Evolutionary conservation across 2,329 filamentous ascomycete species (phyloP), one percentile per base, ranked within the genome.

Genomic region (Trichoderma semiorbis): DNA sequence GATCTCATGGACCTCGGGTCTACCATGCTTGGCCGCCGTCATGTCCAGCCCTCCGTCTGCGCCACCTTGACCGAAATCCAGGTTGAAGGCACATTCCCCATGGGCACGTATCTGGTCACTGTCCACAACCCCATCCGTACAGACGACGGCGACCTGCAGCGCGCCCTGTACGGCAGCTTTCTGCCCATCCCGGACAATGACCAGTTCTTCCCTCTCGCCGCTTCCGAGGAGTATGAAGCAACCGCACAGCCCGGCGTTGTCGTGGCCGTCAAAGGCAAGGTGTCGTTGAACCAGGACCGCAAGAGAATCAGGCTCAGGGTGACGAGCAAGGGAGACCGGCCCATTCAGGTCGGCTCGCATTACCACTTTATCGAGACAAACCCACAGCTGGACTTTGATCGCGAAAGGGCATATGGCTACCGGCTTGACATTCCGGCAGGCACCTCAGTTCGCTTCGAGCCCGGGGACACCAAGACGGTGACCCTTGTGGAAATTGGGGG

Each of bases 361-460:
- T 98, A 97, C 81, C 95, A 98, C 82, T 97, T 98, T 80, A 90
- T 97, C 78, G 95, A 98, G 84, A 92, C 91, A n/a, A 98, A 98
- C 81, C 93, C 94, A 0, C 89, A 93, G 80, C 87, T 98, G 65
- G 89, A 93, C 73, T 98, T 98, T 80, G 95, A 98, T 82, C 93
- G 95, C 30, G 84, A 89, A 64, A 89, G 89, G 75, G 89, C 94
- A 1, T 96, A 96, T 78, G 95, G 95, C 7, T 97, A 89, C 82
- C 89, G 94, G 12, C 87, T 98, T 16, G 95, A 98, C 78, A 96
- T 98, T 72, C 86, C 95, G 2, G 94, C 95, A 0, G 95, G 95
- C 43, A 98, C 95, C 1, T 97, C 94, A 8, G 91, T 97, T 36
- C 91, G 95, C 57, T 98, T 98, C 78, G 95, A 98, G 84, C 95